Evolutionary conservation across 2,329 filamentous ascomycete genomes (phyloP), one percentile per base, ranked within the genome.

Genomic region (Pseudocercospora ulei): DNA sequence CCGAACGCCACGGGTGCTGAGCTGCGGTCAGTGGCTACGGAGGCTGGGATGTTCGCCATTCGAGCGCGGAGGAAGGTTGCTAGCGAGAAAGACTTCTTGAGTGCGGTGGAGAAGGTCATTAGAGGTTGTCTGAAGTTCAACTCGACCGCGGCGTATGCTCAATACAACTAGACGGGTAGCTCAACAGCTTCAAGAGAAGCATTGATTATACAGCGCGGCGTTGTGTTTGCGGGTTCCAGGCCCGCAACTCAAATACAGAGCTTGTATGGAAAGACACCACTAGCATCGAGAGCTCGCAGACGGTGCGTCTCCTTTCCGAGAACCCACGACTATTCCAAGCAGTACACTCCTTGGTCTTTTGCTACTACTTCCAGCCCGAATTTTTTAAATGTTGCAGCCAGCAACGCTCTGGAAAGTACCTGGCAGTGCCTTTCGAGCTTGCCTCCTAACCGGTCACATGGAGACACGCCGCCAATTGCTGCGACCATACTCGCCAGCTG

Each of bases 91-190:
- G 90, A 98, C 66, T 98, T 98, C 67, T 68, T 98, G 54, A 87
- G 84, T 41, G 88, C 90, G 2, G 90, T 98, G 46, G 90, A 98
- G 72, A 98, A 98, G 77, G 90, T 98, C 49, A 96, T 96, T 70
- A 94, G 95, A 75, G 87, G 83, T 55, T 95, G 96, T 66, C 71
- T 94, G 62, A 98, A 98, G 76, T 98, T 98, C 73, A 96, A 95
- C 76, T 92, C 83, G 42, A 98, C 90, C 43, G 88, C 90, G 34
- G 86, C 83, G 48, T 98, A 98, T 69, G 90, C 90, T 75, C 90
- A 96, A 69, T 98, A 98, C 74, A 98, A 98, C 67, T 96, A 93
- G 61, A 38, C 22, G 29, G 27, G 3, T 4, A 4, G 26, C 9
- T 18, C 18, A 2, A 2, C 8, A 4, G 5, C n/a, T 22, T 28